phyloP scores from a whole-genome alignment of 2,329 filamentous ascomycete species.

The Cadophora luteo-olivacea region DNA sequence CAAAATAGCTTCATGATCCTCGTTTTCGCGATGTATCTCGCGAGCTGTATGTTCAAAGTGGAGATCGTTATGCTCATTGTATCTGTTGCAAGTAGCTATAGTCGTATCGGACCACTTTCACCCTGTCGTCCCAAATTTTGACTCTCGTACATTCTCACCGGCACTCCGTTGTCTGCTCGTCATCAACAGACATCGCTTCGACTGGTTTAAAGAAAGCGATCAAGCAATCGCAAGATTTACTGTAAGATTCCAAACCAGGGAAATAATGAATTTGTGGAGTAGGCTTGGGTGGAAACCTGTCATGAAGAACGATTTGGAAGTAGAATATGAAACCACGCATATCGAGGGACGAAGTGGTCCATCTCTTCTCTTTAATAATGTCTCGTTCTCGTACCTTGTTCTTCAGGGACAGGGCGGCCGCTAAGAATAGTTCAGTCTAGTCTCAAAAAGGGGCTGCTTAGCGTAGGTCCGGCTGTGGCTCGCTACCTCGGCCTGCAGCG shows the following conservation, averaged over 20 bases:
- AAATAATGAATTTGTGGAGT: background rate
- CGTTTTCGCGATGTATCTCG: constrained; percentile 81
- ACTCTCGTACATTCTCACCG: background rate
- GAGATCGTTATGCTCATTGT: constrained; percentile 76
- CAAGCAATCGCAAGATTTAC: background rate
- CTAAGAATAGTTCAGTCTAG: background rate
- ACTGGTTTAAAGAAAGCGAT: background rate
- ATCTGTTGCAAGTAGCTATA: background rate
- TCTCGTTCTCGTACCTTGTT: background rate
- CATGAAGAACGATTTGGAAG: background rate
- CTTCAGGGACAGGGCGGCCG: background rate
- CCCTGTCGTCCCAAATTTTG: background rate
- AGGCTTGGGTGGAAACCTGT: background rate
- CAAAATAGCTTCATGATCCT: constrained; percentile 87
- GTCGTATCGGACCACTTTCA: background rate
- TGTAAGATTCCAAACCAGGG: background rate
- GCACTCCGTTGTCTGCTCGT: background rate
- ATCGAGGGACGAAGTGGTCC: background rate
- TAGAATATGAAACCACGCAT: background rate
- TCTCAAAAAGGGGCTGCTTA: background rate
- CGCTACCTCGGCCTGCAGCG: background rate
- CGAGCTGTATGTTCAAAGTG: constrained; percentile 90
- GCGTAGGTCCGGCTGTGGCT: background rate
- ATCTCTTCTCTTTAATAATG: background rate
- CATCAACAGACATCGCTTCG: background rate